Evolutionary conservation across 2,329 filamentous ascomycete species (phyloP), one percentile per base, ranked within the genome.

Genomic region (Talaromyces sp.): DNA sequence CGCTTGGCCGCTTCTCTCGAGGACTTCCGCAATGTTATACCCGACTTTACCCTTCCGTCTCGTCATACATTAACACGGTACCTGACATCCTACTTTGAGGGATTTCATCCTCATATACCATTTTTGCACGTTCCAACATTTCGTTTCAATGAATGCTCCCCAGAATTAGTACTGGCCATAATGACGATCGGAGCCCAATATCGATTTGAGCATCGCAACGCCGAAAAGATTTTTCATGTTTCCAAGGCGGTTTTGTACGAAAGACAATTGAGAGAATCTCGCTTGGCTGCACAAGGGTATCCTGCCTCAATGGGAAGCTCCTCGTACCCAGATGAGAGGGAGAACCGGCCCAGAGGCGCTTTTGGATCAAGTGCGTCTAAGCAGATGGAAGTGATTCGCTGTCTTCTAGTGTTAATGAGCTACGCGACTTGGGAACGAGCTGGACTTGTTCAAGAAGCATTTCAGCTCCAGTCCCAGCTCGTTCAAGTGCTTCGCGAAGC

Each of bases 51-150:
- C 3, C 82, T 90, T 45, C 87, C 87, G 1, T 89, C 86, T 4
- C 81, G 87, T 3, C 81, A 89, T 59, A 88, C 87, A 0, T 68
- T 90, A 24, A 86, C 84, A 2, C 75, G 87, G 30, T 90, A 89
- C 56, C 71, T 90, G 29, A 86, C 88, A 53, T 86, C 86, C 1
- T 90, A 89, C 61, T 82, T 89, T 48, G 83, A 80, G 52, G 86
- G 86, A 0, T 89, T 90, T 52, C 78, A 84, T 52, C 77, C 81
- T 22, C 80, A 84, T 54, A 75, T 84, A 36, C 82, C 82, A 0
- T 84, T 90, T 55, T 74, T 90, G 24, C 87, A 91, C 65, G 73
- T 89, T 4, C 84, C 87, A 0, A 89, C 86, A 0, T 76, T 90
- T 42, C 77, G 79, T 1, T 80, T 86, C 0, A 81, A 81, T 7